phyloP scores from a whole-genome alignment of 2,329 filamentous ascomycete species.

The Penicillium verrucosum region DNA sequence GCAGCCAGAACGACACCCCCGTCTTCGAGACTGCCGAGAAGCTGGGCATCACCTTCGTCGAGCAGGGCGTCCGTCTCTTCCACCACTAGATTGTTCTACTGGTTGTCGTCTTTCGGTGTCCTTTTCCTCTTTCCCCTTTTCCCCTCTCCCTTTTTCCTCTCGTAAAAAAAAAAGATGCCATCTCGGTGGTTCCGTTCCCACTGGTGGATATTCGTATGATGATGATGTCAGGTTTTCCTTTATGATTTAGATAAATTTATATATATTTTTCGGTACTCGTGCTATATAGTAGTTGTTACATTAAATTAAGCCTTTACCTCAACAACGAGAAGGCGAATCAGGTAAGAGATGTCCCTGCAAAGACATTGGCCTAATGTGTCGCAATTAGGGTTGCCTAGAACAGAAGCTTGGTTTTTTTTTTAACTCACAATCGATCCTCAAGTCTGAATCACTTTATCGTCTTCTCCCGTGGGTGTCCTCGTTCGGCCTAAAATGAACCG shows the following conservation, averaged over 20 bases:
- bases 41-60: conserved; percentile 87
- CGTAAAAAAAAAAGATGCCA: conserved; percentile 16
- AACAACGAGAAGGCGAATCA: background rate
- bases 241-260: conserved; percentile 21
- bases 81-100: conserved; percentile 67
- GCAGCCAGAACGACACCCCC: conserved; percentile 56
- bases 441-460: background rate
- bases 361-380: background rate
- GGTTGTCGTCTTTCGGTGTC: conserved; percentile 3
- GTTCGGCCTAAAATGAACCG: background rate
- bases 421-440: background rate
- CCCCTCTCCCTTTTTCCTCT: background rate
- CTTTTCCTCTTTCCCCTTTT: conserved; percentile 1
- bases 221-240: conserved; percentile 27
- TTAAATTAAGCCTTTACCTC: background rate
- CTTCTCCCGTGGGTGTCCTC: background rate
- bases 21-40: conserved; percentile 81
- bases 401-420: background rate
- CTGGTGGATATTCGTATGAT: conserved; percentile 19
- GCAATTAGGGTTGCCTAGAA: background rate
- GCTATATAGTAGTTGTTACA: background rate
- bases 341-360: background rate
- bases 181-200: conserved; percentile 1
- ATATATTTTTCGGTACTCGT: conserved; percentile 6
- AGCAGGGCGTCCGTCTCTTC: conserved; percentile 92